A percentile compares a stretch with the other conserved stretches of the same genome.
These are phyloP conservation scores for Rhodotorula sp. DNA, from an alignment of 1,284 basidiomycete genomes.

Conservation along the genomic window DNA sequence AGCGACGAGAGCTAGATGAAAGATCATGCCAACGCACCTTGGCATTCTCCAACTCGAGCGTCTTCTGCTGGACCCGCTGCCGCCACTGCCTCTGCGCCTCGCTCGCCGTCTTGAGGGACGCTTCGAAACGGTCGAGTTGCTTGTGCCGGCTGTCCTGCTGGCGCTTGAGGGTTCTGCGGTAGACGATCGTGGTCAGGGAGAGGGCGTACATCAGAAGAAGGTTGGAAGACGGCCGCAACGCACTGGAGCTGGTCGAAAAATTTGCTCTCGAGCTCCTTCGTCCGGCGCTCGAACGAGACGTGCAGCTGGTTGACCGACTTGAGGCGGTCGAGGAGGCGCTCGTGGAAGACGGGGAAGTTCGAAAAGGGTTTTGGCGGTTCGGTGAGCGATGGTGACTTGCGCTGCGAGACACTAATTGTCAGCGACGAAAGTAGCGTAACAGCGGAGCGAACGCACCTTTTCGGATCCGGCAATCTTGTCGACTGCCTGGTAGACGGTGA, in stretches of 20 bases:
- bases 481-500: slow-evolving; percentile 92
- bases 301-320: slow-evolving; percentile 80
- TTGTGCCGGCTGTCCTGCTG: slow-evolving; percentile 86
- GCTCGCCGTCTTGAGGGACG: slow-evolving; percentile 75
- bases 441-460: slow-evolving; percentile 6
- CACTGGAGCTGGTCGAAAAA: slow-evolving; percentile 66
- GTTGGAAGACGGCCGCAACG: slow-evolving; percentile 37
- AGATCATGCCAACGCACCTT: slow-evolving; percentile 57
- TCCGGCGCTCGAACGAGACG: slow-evolving; percentile 77
- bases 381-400: slow-evolving; percentile 23
- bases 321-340: slow-evolving; percentile 84
- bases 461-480: slow-evolving; percentile 62
- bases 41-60: slow-evolving; percentile 81
- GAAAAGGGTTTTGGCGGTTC: slow-evolving; percentile 77
- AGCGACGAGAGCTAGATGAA: neutral
- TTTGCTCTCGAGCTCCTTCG: slow-evolving; percentile 72
- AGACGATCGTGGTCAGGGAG: too few relatives aligned
- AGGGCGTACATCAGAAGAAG: too few relatives aligned
- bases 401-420: slow-evolving; percentile 12
- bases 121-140: slow-evolving; percentile 90
- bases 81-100: slow-evolving; percentile 85
- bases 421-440: neutral
- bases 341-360: slow-evolving; percentile 86
- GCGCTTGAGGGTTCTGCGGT: slow-evolving; percentile 66
- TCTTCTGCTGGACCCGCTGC: slow-evolving; percentile 73